Evolutionary conservation across 2,329 filamentous ascomycete species (phyloP).

Genomic region (Lecanoromycetidae sp.): DNA sequence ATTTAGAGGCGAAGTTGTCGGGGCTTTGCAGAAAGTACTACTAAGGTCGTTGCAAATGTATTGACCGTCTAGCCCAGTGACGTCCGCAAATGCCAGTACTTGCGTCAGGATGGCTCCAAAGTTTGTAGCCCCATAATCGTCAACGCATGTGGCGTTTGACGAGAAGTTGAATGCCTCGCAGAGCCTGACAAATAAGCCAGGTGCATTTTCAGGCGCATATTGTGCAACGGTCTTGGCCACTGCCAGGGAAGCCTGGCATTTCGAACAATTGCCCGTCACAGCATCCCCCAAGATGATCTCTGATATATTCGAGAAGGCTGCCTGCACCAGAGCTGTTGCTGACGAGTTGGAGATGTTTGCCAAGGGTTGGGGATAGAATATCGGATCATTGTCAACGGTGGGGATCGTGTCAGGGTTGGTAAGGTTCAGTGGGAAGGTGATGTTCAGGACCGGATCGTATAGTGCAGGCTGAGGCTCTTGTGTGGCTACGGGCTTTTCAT

Average conservation of each 20-base stretch:
- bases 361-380: constrained; percentile 38
- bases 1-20: constrained; percentile 34
- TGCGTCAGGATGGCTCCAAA: constrained; percentile 48
- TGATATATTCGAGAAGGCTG: constrained; percentile 34
- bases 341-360: constrained; percentile 33
- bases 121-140: constrained; percentile 35
- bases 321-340: constrained; percentile 32
- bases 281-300: constrained; percentile 31
- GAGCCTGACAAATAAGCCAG: constrained; percentile 39
- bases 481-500: constrained; percentile 34
- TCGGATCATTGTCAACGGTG: constrained; percentile 36
- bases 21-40: constrained; percentile 37
- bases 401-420: constrained; percentile 44
- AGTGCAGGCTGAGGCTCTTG: constrained; percentile 42
- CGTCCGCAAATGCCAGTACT: constrained; percentile 41
- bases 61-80: constrained; percentile 42
- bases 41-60: constrained; percentile 45
- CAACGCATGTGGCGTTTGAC: constrained; percentile 37
- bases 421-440: constrained; percentile 42
- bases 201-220: constrained; percentile 37
- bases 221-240: constrained; percentile 41
- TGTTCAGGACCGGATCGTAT: constrained; percentile 42
- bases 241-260: constrained; percentile 40
- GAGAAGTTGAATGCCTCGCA: constrained; percentile 39
- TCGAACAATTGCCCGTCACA: constrained; percentile 37